phyloP scores from a whole-genome alignment of 495 filamentous ascomycete genomes.

The Aspergillus diversus region DNA sequence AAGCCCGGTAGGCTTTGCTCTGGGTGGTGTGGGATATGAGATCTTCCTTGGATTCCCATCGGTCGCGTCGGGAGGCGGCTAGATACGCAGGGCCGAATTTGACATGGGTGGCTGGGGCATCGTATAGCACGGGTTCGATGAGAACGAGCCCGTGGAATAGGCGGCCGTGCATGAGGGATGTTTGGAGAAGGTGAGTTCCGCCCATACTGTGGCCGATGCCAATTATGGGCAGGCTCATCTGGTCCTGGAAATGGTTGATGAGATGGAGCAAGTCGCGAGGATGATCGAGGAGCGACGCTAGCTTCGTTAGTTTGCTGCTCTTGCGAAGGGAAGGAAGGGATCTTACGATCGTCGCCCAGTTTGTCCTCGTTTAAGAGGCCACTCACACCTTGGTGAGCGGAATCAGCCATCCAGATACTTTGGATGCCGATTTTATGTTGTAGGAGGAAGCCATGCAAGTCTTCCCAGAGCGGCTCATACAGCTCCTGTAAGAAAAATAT shows the following conservation, averaged over 20 bases:
- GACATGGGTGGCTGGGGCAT: conserved; percentile 1
- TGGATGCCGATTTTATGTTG: conserved; percentile 60
- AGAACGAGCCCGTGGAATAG: conserved; percentile 19
- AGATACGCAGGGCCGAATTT: conserved; percentile 26
- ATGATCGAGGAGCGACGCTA: conserved; percentile 54
- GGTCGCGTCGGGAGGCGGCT: background rate
- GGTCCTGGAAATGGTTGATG: conserved; percentile 70
- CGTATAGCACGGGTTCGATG: conserved; percentile 13
- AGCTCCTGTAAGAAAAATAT: conserved; percentile 55
- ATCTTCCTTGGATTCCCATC: conserved; percentile 2
- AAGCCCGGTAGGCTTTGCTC: conserved; percentile 3
- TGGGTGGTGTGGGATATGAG: background rate
- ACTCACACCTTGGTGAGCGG: conserved; percentile 65
- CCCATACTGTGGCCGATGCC: conserved; percentile 78
- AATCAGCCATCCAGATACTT: conserved; percentile 77
- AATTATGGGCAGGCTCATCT: conserved; percentile 69
- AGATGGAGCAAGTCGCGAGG: conserved; percentile 74
- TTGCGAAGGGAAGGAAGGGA: background rate
- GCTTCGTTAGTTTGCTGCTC: conserved; percentile 10
- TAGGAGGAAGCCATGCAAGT: conserved; percentile 51
- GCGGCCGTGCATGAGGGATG: conserved; percentile 15
- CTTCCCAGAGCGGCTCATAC: conserved; percentile 79
- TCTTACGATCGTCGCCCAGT: conserved; percentile 67
- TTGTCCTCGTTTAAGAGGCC: conserved; percentile 68
- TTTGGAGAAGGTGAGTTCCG: conserved; percentile 42